Evolutionary conservation across 106 monocot species (phyloP).

Genomic region (Apostasia shenzhenica): DNA sequence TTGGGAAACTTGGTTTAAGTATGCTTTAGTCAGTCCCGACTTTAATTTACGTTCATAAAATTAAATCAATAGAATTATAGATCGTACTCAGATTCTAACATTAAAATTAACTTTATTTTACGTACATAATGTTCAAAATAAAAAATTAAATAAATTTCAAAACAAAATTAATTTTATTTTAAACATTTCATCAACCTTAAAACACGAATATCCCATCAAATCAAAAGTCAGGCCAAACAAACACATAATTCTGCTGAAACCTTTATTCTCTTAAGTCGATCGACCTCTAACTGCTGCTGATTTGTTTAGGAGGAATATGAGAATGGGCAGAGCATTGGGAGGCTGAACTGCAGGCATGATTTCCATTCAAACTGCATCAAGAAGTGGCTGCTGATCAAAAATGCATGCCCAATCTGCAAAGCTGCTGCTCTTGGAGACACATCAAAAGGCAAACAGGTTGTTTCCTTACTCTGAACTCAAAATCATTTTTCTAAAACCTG

Average conservation of each 20-base stretch:
- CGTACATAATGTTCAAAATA: too few species aligned
- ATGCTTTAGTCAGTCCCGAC: too few species aligned
- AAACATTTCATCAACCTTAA: too few species aligned
- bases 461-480: not conserved
- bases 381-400: slow-evolving; percentile 33
- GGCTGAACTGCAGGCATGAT: slow-evolving; percentile 44
- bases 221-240: too few species aligned
- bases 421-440: slow-evolving; percentile 20
- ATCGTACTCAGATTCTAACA: too few species aligned
- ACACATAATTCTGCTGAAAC: not conserved
- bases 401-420: slow-evolving; percentile 70
- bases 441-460: slow-evolving; percentile 10
- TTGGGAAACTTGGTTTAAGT: too few species aligned
- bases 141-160: too few species aligned
- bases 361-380: slow-evolving; percentile 45
- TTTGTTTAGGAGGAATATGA: slow-evolving; percentile 43
- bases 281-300: not conserved
- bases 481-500: not conserved
- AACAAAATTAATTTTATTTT: too few species aligned
- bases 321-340: slow-evolving; percentile 35
- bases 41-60: too few species aligned
- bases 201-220: too few species aligned
- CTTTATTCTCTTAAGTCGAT: not conserved
- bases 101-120: too few species aligned
- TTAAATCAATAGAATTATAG: too few species aligned